Evolutionary conservation across 495 filamentous ascomycete genomes (phyloP).

Genomic region (Penicillium cataractarum): DNA sequence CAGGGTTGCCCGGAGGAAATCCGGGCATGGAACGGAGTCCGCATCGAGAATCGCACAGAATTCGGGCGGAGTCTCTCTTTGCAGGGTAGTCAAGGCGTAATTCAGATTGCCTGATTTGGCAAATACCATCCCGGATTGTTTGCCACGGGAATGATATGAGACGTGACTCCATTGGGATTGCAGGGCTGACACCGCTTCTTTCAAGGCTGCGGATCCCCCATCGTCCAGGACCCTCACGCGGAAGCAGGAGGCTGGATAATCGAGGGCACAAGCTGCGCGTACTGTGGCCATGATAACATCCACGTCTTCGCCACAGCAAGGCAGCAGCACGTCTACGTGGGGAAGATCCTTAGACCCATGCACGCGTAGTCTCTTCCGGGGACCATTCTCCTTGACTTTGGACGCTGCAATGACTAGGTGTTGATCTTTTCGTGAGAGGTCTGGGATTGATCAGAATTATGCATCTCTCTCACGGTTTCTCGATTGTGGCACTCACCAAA

Average conservation of each 20-base stretch:
- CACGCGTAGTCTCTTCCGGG: slow-evolving; percentile 32
- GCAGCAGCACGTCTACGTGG: slow-evolving; percentile 50
- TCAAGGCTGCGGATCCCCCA: slow-evolving; percentile 41
- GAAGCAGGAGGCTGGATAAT: slow-evolving; percentile 52
- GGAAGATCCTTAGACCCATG: slow-evolving; percentile 32
- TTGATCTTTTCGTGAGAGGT: slow-evolving; percentile 34
- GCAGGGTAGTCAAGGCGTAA: slow-evolving; percentile 47
- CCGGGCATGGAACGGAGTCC: slow-evolving; percentile 49
- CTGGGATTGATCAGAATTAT: slow-evolving; percentile 16
- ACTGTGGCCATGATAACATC: slow-evolving; percentile 57
- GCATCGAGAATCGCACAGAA: slow-evolving; percentile 45
- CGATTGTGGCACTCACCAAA: slow-evolving; percentile 22
- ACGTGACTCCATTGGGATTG: slow-evolving; percentile 40
- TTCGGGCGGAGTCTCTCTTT: slow-evolving; percentile 44
- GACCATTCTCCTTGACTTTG: neutral
- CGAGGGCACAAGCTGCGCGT: slow-evolving; percentile 47
- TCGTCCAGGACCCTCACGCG: slow-evolving; percentile 57
- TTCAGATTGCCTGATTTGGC: slow-evolving; percentile 61
- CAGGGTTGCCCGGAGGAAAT: slow-evolving; percentile 54
- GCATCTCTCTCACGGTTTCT: neutral
- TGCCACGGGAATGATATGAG: slow-evolving; percentile 49
- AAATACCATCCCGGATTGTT: slow-evolving; percentile 44
- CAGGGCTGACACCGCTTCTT: slow-evolving; percentile 32
- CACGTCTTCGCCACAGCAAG: slow-evolving; percentile 53
- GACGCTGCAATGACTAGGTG: slow-evolving; percentile 26